Base-by-base conservation (phyloP, 257 asterid species). In the Solanum rostratum region DNA sequence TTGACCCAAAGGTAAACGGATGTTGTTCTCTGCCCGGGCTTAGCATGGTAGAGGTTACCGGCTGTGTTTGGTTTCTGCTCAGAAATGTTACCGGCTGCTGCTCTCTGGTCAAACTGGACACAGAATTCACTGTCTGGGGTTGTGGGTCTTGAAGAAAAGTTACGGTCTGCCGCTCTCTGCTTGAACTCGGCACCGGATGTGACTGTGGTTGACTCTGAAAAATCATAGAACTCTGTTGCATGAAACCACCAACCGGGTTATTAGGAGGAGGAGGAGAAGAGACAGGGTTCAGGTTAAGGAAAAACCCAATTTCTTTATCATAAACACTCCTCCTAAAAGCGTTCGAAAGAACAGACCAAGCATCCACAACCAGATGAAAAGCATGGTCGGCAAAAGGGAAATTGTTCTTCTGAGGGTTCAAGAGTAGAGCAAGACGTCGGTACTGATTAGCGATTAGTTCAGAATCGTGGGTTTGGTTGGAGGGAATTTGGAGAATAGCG, bases 341-440 rank as follows among this genome's bases (percentile, higher is more conserved):
- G 71, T 95, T 90, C 7, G 98, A 93, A n/a, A 97, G 92, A 4
- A 93, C 90, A 14, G 93, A 84, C 97, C 97, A 97, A 2, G 99
- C 99, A 69, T 92, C 96, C 39, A 92, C 80, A 19, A 94, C 97
- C 41, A 92, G 90, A 2, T 93, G 90, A 84, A 93, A 97, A 45
- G 99, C 99, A 29, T 92, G 94, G 24, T 94, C 98, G 13, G 98
- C 91, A 71, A 90, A 92, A 63, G 98, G 94, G 41, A 91, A 90
- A 74, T 80, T 92, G 69, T 95, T 97, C 62, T 88, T 92, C 85
- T 91, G 95, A 2, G 99, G 99, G 87, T 93, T 91, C 8, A 97
- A 90, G 1, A 91, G 52, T 0, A 93, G 85, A 2, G 94, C 93
- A 6, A 96, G 92, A 37, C 87, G 90, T 3, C 96, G 92, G 80